phyloP scores from a whole-genome alignment of 2,329 filamentous ascomycete species.

The Colletotrichum sidae region DNA sequence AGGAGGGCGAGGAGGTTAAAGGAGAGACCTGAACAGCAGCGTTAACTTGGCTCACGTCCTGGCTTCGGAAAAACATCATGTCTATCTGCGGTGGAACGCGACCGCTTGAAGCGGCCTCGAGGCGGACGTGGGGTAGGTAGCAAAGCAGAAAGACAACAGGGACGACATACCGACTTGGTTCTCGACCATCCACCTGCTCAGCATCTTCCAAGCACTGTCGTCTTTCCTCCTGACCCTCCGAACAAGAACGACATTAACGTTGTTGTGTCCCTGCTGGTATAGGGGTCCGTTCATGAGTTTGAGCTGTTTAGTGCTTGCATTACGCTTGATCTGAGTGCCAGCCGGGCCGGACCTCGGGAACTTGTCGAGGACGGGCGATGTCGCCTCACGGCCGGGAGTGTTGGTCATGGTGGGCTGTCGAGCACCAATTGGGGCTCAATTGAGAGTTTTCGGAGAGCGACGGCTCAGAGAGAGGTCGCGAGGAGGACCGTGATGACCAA shows the following conservation, averaged over 20 bases:
- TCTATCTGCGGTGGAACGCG: slow-evolving; percentile 21
- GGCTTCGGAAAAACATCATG: background rate
- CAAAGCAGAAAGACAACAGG: background rate
- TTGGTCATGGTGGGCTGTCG: slow-evolving; percentile 32
- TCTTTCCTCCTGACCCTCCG: slow-evolving; percentile 71
- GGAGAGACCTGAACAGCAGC: slow-evolving; percentile 70
- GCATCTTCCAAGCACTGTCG: slow-evolving; percentile 68
- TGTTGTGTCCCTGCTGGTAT: slow-evolving; percentile 64
- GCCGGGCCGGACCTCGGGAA: slow-evolving; percentile 10
- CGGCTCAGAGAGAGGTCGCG: slow-evolving; percentile 23
- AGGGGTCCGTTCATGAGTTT: slow-evolving; percentile 66
- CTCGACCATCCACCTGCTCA: slow-evolving; percentile 78
- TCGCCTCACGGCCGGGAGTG: slow-evolving; percentile 24
- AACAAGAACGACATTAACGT: slow-evolving; percentile 64
- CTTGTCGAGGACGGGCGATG: slow-evolving; percentile 30
- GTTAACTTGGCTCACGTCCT: slow-evolving; percentile 39
- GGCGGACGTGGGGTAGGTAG: slow-evolving; percentile 8
- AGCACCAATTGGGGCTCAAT: slow-evolving; percentile 34
- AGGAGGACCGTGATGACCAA: slow-evolving; percentile 12
- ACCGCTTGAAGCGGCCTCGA: slow-evolving; percentile 16
- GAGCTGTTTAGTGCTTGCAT: slow-evolving; percentile 37
- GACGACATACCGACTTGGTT: slow-evolving; percentile 79
- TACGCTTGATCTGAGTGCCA: slow-evolving; percentile 25
- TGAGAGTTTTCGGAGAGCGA: slow-evolving; percentile 1
- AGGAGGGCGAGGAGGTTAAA: slow-evolving; percentile 88